phyloP scores from a whole-genome alignment of 495 filamentous ascomycete species.

The Aspergillus nidulans region DNA sequence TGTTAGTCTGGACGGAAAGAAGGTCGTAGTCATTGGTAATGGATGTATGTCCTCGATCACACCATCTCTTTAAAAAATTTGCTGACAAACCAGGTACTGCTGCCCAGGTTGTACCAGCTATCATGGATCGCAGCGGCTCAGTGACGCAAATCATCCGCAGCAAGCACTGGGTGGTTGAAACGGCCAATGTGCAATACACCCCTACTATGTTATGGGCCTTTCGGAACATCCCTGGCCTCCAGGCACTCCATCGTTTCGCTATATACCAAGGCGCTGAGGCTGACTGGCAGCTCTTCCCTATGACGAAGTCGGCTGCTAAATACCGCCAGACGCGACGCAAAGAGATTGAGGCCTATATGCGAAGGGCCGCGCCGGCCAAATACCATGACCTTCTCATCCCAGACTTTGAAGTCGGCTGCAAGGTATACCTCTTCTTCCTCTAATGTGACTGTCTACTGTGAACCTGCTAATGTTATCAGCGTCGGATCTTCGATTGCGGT shows the following conservation, averaged over 20 bases:
- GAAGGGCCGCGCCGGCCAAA: conserved; percentile 41
- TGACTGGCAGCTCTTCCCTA: conserved; percentile 33
- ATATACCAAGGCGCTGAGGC: conserved; percentile 23
- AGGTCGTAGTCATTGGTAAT: conserved; percentile 54
- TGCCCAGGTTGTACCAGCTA: conserved; percentile 40
- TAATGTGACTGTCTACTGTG: neutral
- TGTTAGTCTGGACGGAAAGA: conserved; percentile 53
- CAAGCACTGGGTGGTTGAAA: conserved; percentile 25
- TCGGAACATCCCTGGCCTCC: conserved; percentile 15
- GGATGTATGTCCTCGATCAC: conserved; percentile 21
- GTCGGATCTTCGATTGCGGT: conserved; percentile 44
- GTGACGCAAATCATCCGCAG: conserved; percentile 27
- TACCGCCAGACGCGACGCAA: conserved; percentile 30
- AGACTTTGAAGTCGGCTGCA: conserved; percentile 52
- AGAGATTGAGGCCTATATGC: conserved; percentile 37
- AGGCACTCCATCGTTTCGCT: conserved; percentile 19
- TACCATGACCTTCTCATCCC: conserved; percentile 54
- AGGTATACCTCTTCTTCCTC: conserved; percentile 19
- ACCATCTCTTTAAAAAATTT: too few species aligned
- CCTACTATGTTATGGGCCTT: conserved; percentile 19
- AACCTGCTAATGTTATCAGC: conserved; percentile 12
- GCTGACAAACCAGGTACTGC: conserved; percentile 42
- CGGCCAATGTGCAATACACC: conserved; percentile 17
- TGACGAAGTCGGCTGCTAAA: conserved; percentile 22
- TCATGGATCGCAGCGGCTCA: conserved; percentile 25